Percentiles rank a stretch among this genome's conserved stretches.
These are phyloP conservation scores for Zalerion maritima DNA, from an alignment of 495 filamentous ascomycete species.

Conservation along the genomic window DNA sequence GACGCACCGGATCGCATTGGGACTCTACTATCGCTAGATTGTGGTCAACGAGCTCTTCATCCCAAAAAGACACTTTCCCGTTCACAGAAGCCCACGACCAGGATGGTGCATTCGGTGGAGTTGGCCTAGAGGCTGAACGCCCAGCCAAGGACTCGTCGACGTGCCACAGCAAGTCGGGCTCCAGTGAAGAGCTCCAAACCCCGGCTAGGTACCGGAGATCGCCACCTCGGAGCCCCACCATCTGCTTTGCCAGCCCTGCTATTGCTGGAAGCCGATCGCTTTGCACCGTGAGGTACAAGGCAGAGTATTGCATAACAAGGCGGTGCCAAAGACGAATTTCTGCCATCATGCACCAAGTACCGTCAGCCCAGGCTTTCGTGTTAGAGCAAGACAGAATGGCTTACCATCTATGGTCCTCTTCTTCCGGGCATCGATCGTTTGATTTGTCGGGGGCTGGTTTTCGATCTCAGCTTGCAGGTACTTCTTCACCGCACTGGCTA, in stretches of 20 bases:
- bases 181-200: conserved; percentile 12
- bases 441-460: too few species aligned
- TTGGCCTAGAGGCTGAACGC: conserved; percentile 3
- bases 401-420: too few species aligned
- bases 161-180: conserved; percentile 16
- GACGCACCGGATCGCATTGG: not conserved
- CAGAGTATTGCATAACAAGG: too few species aligned
- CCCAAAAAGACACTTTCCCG: conserved; percentile 8
- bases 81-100: conserved; percentile 25
- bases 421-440: too few species aligned
- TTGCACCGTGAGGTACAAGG: conserved; percentile 13
- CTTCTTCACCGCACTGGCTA: too few species aligned
- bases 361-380: too few species aligned
- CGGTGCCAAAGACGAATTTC: too few species aligned
- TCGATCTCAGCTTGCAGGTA: too few species aligned
- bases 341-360: too few species aligned
- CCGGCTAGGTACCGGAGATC: conserved; percentile 15
- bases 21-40: not conserved
- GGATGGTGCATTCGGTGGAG: conserved; percentile 14
- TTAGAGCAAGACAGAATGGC: too few species aligned
- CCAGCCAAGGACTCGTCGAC: conserved; percentile 1
- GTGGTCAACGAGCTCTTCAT: not conserved
- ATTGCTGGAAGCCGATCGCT: conserved; percentile 21
- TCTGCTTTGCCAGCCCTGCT: conserved; percentile 14
- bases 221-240: conserved; percentile 4